Base-by-base conservation (phyloP, 768 basidiomycete genomes). In the Podaxis mareebaensis region DNA sequence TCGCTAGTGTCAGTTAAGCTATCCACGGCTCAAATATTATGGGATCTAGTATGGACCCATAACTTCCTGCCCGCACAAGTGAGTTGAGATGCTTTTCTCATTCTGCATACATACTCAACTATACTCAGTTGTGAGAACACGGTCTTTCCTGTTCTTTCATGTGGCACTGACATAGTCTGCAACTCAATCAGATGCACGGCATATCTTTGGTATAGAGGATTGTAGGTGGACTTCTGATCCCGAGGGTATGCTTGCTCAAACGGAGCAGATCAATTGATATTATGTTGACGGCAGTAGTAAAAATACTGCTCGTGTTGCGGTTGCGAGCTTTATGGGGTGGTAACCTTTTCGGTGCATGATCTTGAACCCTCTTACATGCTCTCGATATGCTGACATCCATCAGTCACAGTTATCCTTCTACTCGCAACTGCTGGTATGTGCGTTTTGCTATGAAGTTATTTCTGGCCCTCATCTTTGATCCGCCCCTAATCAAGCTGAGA, bases 311-410 rank as follows among this genome's bases (percentile, higher is more conserved):
- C 4, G 58, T 59, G 3, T 24, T 59, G 17, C 22, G 46, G 17
- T 22, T 59, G 17, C 44, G 48, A 10, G 58, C 58, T 33, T n/a
- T 59, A 30, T 59, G 58, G 58, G 33, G 40, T 5, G 28, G n/a
- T 5, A 22, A 49, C 36, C 17, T 49, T 22, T 11, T 51, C 8
- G 49, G 49, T 51, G 2, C 22, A 22, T 28, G 49, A 28, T 51
- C n/a, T 51, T 22, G 48, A 22, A 7, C 0, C 10, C 40, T n/a
- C 17, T 22, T 56, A 22, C 22, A 12, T n/a, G 12, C 5, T 49
- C 38, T 20, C 7, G 4, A 42, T 40, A 12, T 2, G 24, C 20
- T 51, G 10, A 51, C 13, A 15, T 12, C 11, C 49, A 22, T 40
- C 22, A 56, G 54, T 55, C 4, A 56, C 54, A 40, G 11, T 39